Base-by-base conservation (phyloP, 2,329 filamentous ascomycete species). In the Fusarium foetens region DNA sequence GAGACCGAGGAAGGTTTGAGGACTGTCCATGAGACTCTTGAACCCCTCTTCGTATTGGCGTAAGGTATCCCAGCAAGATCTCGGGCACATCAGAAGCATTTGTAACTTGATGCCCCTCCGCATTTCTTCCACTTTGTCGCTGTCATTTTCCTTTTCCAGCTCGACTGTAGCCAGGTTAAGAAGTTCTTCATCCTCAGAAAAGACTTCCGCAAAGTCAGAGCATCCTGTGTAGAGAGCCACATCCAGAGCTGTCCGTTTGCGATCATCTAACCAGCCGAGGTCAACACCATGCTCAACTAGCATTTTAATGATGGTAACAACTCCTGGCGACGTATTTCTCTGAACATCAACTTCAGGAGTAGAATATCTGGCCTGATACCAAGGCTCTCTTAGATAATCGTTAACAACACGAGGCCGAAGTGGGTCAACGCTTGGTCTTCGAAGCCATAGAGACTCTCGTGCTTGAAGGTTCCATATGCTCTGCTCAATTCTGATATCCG, bases 81-180 rank as follows among this genome's bases (percentile, higher is more conserved):
- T 67, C 14, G 69, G 59, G n/a, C 49, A 33, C 27, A 61, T 63
- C 36, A 76, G 9, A 10, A 29, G 19, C 61, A 76, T 76, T 17
- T 63, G 70, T 4, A 53, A 16, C 25, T 27, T 66, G n/a, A 74
- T 58, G 1, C 17, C 19, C n/a, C 23, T 35, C 6, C 51, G 38
- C 12, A 46, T 38, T 16, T 31, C n/a, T 17, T 57, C 31, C 6
- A 33, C 14, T 10, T 9, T 12, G 6, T 19, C n/a, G 14, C 17
- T 7, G 12, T 23, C 10, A 0, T 29, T 10, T 19, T 29, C 23
- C 1, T 39, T 27, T 19, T 58, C 48, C 5, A 70, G 23, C 6
- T 43, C 3, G 13, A 5, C n/a, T 11, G 64, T 73, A 6, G 66
- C 36, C 14, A 17, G 9, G 8, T 35, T 14, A 11, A 74, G 64